Evolutionary conservation across 495 filamentous ascomycete genomes (phyloP), one percentile per base, ranked within the genome.

Genomic region (Neurospora sp.): DNA sequence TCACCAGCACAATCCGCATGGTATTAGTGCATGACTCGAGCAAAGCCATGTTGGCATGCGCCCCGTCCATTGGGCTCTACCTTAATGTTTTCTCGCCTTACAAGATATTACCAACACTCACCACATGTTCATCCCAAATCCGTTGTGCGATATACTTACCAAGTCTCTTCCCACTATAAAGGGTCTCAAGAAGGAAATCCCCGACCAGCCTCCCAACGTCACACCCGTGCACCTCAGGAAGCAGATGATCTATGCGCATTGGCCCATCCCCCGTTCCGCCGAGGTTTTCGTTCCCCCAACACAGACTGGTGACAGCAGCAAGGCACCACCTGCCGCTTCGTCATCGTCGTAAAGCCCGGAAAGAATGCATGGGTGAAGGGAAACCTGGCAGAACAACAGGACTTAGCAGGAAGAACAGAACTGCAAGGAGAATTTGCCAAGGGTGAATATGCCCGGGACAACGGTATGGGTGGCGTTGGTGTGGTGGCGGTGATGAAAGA

Each of bases 131-230:
- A 35, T 35, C 53, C 53, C 53, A 61, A 7, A 18, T 18, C 1
- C 16, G 1, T 65, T 35, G 27, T 65, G 27, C 53, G 27, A 18
- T 31, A 65, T 31, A 65, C 53, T 65, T 65, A 65, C 47, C 12
- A 16, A 35, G 12, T 65, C 14, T 65, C 27, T 65, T 65, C 14
- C 53, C 7, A 35, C 14, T 3, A 65, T 18, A 73, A 77, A 97
- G 94, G 92, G 92, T 81, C 83, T 98, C 74, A 92, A 94, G 83
- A 98, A 98, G 85, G 88, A 86, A 74, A 92, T 99, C 78, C 96
- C 96, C 70, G 94, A 91, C 53, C 83, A 93, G 70, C 94, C 94
- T 71, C 87, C 90, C 78, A 86, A 89, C 80, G 86, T 91, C 77
- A 88, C 85, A 27, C 96, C 93, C 35, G 91, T 98, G 73, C 96